phyloP scores from a whole-genome alignment of 345 rosid species.

The Melaleuca quinquenervia region DNA sequence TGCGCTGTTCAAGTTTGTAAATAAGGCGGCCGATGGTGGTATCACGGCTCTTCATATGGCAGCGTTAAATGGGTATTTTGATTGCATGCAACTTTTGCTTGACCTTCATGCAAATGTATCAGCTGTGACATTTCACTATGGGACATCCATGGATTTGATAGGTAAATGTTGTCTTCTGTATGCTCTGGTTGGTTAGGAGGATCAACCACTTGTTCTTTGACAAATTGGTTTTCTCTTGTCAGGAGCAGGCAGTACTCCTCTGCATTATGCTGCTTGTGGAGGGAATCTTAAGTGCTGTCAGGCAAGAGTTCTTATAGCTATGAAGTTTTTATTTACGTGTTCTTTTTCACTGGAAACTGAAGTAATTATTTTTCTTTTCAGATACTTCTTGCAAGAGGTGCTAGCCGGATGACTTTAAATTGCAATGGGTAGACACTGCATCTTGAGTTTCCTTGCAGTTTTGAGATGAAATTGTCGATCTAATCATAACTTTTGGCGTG shows the following conservation, averaged over 20 bases:
- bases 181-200: not conserved
- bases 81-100: constrained; percentile 91
- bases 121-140: constrained; percentile 81
- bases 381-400: constrained; percentile 86
- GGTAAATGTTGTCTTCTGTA: constrained; percentile 26
- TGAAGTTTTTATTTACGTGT: not conserved
- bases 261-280: constrained; percentile 98
- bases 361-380: constrained; percentile 11
- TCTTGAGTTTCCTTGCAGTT: not conserved
- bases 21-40: constrained; percentile 97
- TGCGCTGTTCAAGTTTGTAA: constrained; percentile 77
- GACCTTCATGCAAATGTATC: constrained; percentile 83
- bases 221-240: constrained; percentile 1
- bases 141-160: constrained; percentile 97
- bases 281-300: constrained; percentile 95
- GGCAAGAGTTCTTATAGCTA: constrained; percentile 26
- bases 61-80: constrained; percentile 90
- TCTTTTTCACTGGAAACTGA: not conserved
- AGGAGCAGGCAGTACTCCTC: constrained; percentile 99
- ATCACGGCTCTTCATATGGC: constrained; percentile 98
- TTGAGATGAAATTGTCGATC: not conserved
- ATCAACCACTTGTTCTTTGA: not conserved
- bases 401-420: constrained; percentile 65
- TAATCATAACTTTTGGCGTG: not conserved
- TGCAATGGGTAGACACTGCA: constrained; percentile 65